Conservation (phyloP, 1,284 basidiomycete genomes). For the Naganishia cerealis region DNA sequence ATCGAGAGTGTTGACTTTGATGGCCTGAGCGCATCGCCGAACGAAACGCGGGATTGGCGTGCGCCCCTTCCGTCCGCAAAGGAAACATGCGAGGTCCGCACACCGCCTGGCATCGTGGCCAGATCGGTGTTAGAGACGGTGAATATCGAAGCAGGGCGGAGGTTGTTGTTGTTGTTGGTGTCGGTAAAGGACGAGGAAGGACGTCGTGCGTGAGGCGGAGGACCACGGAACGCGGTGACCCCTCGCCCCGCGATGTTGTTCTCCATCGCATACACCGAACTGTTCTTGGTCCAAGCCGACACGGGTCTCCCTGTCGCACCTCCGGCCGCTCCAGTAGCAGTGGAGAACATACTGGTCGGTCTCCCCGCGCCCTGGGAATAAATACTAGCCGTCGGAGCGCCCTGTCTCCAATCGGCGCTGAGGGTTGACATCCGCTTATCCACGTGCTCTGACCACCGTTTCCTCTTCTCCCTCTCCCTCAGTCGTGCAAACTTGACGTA, state of each 20-base stretch:
- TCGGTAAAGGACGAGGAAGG: background rate
- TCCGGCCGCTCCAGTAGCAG: background rate
- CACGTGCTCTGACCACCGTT: slow-evolving; percentile 68
- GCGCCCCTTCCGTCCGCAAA: slow-evolving; percentile 51
- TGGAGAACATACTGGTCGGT: slow-evolving; percentile 6
- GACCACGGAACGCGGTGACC: slow-evolving; percentile 54
- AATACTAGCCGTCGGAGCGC: slow-evolving; percentile 15
- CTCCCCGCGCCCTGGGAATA: slow-evolving; percentile 3
- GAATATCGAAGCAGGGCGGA: slow-evolving; percentile 28
- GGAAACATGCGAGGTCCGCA: slow-evolving; percentile 51
- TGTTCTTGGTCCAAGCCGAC: slow-evolving; percentile 9
- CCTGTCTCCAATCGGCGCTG: slow-evolving; percentile 69
- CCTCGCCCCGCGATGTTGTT: slow-evolving; percentile 66
- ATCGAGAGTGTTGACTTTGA: slow-evolving; percentile 32
- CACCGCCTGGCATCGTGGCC: slow-evolving; percentile 59
- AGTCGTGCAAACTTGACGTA: slow-evolving; percentile 65
- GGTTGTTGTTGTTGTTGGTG: background rate
- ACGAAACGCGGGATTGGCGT: slow-evolving; percentile 66
- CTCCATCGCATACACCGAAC: slow-evolving; percentile 40
- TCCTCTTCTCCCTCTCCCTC: slow-evolving; percentile 63
- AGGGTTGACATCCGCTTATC: slow-evolving; percentile 81
- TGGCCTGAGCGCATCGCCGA: slow-evolving; percentile 62
- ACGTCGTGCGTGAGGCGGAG: background rate
- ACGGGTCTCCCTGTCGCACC: slow-evolving; percentile 5
- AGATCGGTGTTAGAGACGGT: slow-evolving; percentile 67